These are phyloP conservation scores for Isatis lusitanica DNA, from an alignment of 441 rosid genomes.

Conservation along the genomic window DNA sequence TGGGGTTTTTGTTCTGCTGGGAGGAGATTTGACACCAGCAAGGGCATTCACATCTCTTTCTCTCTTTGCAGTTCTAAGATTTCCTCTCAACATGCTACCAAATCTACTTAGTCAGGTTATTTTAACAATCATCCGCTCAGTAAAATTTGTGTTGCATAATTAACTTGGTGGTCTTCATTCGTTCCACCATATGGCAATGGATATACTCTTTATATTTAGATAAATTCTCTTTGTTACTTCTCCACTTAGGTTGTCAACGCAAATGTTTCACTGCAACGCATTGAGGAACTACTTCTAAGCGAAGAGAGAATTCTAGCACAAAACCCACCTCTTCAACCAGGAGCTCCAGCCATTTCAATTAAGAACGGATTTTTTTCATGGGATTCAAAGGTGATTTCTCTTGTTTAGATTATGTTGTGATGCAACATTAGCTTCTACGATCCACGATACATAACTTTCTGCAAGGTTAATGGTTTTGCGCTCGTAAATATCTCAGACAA, in stretches of 20 bases:
- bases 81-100: slow-evolving; percentile 84
- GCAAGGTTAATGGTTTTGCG: slow-evolving; percentile 4
- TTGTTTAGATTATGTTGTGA: neutral
- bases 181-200: neutral
- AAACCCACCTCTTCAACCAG: slow-evolving; percentile 84
- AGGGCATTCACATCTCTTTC: slow-evolving; percentile 98
- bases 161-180: neutral
- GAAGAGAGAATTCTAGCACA: slow-evolving; percentile 81
- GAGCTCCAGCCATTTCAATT: slow-evolving; percentile 80
- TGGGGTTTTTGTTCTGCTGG: slow-evolving; percentile 87
- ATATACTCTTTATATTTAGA: neutral
- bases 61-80: slow-evolving; percentile 76
- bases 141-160: neutral
- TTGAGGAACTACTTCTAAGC: slow-evolving; percentile 82
- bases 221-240: slow-evolving; percentile 23
- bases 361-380: slow-evolving; percentile 87
- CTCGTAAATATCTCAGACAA: slow-evolving; percentile 47
- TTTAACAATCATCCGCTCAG: neutral
- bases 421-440: slow-evolving; percentile 11
- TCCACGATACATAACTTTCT: neutral
- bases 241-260: slow-evolving; percentile 80
- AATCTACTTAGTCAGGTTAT: slow-evolving; percentile 83
- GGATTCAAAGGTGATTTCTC: slow-evolving; percentile 68
- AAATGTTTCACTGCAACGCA: slow-evolving; percentile 83
- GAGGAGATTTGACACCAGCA: slow-evolving; percentile 93